Conservation (phyloP, 139 green algal species). For the Coelastrella sp. region DNA sequence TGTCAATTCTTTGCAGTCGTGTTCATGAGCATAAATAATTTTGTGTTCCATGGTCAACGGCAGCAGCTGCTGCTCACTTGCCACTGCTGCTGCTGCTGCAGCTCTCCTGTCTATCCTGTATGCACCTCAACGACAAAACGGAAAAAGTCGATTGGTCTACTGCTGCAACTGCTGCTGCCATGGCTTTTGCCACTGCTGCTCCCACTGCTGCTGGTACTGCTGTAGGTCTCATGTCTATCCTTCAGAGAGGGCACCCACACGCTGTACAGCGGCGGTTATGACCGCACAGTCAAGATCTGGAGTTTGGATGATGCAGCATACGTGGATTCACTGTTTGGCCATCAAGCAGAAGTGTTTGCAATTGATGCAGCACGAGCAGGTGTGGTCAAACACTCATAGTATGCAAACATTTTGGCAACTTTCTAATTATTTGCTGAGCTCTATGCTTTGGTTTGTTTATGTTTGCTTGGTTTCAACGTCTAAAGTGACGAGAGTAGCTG, state of each 20-base stretch:
- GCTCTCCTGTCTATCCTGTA: no score
- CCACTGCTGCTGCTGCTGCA: no score
- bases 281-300: slow-evolving; percentile 94
- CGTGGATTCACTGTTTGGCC: slow-evolving; percentile 96
- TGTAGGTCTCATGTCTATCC: slow-evolving; percentile 69
- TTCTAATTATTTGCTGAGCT: no score
- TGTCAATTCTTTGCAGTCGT: no score
- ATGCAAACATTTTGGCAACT: background rate
- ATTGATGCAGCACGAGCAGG: slow-evolving; percentile 75
- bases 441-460: no score
- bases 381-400: background rate
- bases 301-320: slow-evolving; percentile 94
- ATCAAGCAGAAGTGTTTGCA: slow-evolving; percentile 83
- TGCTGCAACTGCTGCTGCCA: background rate
- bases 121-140: no score
- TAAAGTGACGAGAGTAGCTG: no score
- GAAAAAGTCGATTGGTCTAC: background rate
- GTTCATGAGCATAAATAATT: no score
- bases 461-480: no score
- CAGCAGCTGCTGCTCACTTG: no score
- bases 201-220: background rate
- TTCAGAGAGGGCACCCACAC: slow-evolving; percentile 90
- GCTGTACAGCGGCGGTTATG: slow-evolving; percentile 82
- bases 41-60: no score
- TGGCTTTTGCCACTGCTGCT: no score